phyloP scores from a whole-genome alignment of 23 red algal genomes.

The Gracilaria vermiculophylla region DNA sequence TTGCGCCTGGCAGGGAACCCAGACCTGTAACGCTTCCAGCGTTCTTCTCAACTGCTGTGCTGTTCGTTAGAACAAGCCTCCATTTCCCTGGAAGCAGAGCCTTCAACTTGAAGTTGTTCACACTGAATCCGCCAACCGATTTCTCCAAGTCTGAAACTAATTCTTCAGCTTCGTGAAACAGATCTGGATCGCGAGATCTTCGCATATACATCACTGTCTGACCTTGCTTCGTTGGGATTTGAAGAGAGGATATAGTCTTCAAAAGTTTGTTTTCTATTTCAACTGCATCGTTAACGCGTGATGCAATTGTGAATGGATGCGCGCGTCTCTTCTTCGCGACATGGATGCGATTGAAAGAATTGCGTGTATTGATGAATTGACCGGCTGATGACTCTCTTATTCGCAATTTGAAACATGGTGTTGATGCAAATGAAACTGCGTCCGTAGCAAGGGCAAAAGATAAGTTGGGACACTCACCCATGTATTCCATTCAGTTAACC shows the following conservation, averaged over 20 bases:
- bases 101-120: conserved; percentile 3
- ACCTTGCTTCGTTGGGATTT: not conserved
- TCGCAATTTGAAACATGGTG: not conserved
- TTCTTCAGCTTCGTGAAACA: not conserved
- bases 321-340: not conserved
- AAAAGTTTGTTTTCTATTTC: not conserved
- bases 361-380: not conserved
- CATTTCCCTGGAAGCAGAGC: conserved; percentile 36
- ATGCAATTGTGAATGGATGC: not conserved
- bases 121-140: not conserved
- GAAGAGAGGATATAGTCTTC: not conserved
- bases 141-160: not conserved
- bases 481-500: no score
- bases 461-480: no score
- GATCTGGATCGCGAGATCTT: not conserved
- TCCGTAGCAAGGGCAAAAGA: not conserved
- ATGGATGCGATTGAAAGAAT: not conserved
- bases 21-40: conserved; percentile 56
- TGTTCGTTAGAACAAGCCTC: conserved; percentile 31
- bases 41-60: conserved; percentile 47
- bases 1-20: conserved; percentile 29
- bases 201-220: not conserved
- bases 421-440: not conserved
- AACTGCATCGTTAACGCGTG: not conserved
- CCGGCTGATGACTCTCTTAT: not conserved